A percentile compares a stretch with the other conserved stretches of the same genome.
These are phyloP conservation scores for Phytophthora meadii DNA, from an alignment of 352 stramenopile genomes.

Conservation along the genomic window DNA sequence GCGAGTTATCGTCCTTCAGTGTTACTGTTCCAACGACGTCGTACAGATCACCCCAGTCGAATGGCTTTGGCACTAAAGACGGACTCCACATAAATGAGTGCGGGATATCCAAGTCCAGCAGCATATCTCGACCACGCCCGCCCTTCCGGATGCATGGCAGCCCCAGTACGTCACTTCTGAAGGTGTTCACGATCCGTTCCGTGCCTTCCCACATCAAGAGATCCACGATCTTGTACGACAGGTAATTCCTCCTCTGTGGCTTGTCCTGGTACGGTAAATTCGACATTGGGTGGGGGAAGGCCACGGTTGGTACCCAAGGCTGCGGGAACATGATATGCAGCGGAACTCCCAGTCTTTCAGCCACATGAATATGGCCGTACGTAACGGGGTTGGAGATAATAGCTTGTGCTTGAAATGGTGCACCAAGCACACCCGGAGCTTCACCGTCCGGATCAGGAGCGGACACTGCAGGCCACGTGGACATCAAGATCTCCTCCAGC, in stretches of 20 bases:
- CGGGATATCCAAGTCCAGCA: slow-evolving; percentile 75
- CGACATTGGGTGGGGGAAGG: slow-evolving; percentile 91
- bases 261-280: slow-evolving; percentile 77
- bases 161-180: slow-evolving; percentile 60
- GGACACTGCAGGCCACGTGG: slow-evolving; percentile 87
- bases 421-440: slow-evolving; percentile 36
- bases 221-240: slow-evolving; percentile 90
- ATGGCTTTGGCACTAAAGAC: slow-evolving; percentile 82
- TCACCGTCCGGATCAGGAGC: slow-evolving; percentile 69
- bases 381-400: slow-evolving; percentile 94
- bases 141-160: slow-evolving; percentile 62
- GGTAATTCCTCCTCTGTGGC: slow-evolving; percentile 62
- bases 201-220: slow-evolving; percentile 68
- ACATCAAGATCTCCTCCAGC: slow-evolving; percentile 86
- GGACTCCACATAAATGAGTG: slow-evolving; percentile 90
- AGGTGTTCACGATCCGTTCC: slow-evolving; percentile 77
- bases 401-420: slow-evolving; percentile 83
- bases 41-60: slow-evolving; percentile 89
- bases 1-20: slow-evolving; percentile 34
- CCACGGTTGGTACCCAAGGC: slow-evolving; percentile 84
- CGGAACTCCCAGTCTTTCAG: slow-evolving; percentile 89
- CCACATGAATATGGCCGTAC: slow-evolving; percentile 92
- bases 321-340: slow-evolving; percentile 94
- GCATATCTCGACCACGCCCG: slow-evolving; percentile 48
- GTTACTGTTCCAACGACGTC: slow-evolving; percentile 87